phyloP scores from a whole-genome alignment of 2,329 filamentous ascomycete species.

The Aspergillus intermedius region DNA sequence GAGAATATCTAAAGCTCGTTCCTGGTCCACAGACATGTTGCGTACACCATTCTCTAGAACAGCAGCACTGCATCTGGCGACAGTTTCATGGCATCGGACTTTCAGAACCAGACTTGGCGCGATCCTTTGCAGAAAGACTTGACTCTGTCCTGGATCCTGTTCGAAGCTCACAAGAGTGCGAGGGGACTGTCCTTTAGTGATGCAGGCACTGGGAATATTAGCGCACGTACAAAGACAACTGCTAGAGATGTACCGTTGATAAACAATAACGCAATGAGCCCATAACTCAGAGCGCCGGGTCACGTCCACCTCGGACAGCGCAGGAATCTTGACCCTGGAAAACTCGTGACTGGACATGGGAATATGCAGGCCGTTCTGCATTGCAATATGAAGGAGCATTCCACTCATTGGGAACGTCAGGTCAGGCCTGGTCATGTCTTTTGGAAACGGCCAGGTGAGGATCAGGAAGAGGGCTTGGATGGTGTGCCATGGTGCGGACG shows the following conservation, averaged over 20 bases:
- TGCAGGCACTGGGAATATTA: slow-evolving; percentile 24
- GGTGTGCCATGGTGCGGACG: slow-evolving; percentile 24
- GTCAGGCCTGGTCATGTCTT: slow-evolving; percentile 25
- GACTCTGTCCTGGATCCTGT: slow-evolving; percentile 30
- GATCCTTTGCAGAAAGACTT: slow-evolving; percentile 29
- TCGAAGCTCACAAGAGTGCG: slow-evolving; percentile 28
- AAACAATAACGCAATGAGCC: slow-evolving; percentile 35
- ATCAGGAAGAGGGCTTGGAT: slow-evolving; percentile 34
- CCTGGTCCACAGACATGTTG: slow-evolving; percentile 32
- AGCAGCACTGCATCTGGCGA: slow-evolving; percentile 30
- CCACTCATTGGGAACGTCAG: slow-evolving; percentile 32
- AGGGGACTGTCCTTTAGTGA: slow-evolving; percentile 33
- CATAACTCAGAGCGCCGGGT: slow-evolving; percentile 33
- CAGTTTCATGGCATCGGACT: slow-evolving; percentile 32
- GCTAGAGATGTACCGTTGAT: slow-evolving; percentile 28
- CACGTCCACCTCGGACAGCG: slow-evolving; percentile 29
- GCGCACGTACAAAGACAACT: background rate
- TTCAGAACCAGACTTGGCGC: slow-evolving; percentile 29
- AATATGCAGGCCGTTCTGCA: slow-evolving; percentile 39
- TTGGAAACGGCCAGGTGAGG: slow-evolving; percentile 38
- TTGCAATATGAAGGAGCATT: slow-evolving; percentile 36
- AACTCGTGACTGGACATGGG: slow-evolving; percentile 40
- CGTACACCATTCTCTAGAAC: slow-evolving; percentile 34
- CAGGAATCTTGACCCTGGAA: slow-evolving; percentile 25
- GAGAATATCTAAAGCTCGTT: slow-evolving; percentile 31